Evolutionary conservation across 768 basidiomycete genomes (phyloP).

Genomic region (Boletus rubescentipes): DNA sequence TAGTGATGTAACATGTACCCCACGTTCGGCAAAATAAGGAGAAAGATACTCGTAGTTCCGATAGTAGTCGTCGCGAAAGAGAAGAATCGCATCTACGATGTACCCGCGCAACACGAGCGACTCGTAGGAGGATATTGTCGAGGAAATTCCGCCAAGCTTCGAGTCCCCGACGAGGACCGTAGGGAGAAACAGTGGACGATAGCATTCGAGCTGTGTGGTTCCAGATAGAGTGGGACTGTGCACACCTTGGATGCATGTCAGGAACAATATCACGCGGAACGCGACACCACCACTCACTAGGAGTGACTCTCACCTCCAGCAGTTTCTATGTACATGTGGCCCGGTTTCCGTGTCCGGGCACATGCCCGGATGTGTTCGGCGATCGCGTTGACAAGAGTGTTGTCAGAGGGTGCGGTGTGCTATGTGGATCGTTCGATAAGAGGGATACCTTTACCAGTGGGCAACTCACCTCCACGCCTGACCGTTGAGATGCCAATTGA

Average conservation of each 20-base stretch:
- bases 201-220: slow-evolving; percentile 80
- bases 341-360: slow-evolving; percentile 36
- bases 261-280: neutral
- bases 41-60: slow-evolving; percentile 81
- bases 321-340: slow-evolving; percentile 86
- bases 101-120: slow-evolving; percentile 89
- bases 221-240: slow-evolving; percentile 88
- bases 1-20: slow-evolving; percentile 52
- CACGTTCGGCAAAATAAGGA: slow-evolving; percentile 76
- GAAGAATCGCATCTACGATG: slow-evolving; percentile 76
- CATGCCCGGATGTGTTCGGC: slow-evolving; percentile 58
- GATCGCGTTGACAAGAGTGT: slow-evolving; percentile 63
- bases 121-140: slow-evolving; percentile 91
- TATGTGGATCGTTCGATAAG: slow-evolving; percentile 18
- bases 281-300: slow-evolving; percentile 6
- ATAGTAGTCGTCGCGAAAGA: slow-evolving; percentile 87
- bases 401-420: slow-evolving; percentile 53
- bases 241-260: slow-evolving; percentile 56
- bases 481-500: slow-evolving; percentile 40
- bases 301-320: slow-evolving; percentile 79
- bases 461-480: slow-evolving; percentile 30
- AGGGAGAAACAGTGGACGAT: slow-evolving; percentile 85
- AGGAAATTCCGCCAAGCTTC: slow-evolving; percentile 90
- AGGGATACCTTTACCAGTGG: neutral
- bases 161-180: slow-evolving; percentile 86